phyloP scores from a whole-genome alignment of 306 rosid genomes.

The Rosa lucieae region DNA sequence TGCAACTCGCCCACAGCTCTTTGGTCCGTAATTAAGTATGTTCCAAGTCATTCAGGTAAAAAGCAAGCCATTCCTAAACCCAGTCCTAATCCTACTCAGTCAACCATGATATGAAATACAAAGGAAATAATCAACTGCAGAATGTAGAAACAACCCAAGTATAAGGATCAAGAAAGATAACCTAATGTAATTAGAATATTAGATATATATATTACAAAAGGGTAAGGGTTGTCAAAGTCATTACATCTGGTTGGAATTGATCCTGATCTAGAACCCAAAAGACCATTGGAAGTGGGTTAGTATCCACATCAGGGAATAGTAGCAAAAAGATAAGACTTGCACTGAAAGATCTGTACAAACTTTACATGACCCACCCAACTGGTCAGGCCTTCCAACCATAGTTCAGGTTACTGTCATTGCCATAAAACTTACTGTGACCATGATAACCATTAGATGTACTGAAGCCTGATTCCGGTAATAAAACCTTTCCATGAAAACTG shows the following conservation, averaged over 20 bases:
- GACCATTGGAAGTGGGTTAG: not conserved
- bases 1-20: not conserved
- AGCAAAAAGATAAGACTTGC: not conserved
- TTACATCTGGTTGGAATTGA: not conserved
- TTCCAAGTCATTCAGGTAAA: no score
- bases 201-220: not conserved
- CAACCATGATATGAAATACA: not conserved
- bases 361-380: not conserved
- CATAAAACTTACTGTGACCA: not conserved
- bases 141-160: not conserved
- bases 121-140: not conserved
- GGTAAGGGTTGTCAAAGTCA: not conserved
- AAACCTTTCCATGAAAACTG: not conserved
- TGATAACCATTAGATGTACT: constrained; percentile 1
- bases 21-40: no score
- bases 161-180: not conserved
- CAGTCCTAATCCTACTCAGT: not conserved
- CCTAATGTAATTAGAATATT: no score
- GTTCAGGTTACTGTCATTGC: not conserved
- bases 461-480: not conserved
- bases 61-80: not conserved
- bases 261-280: not conserved
- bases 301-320: not conserved
- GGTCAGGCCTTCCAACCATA: constrained; percentile 13
- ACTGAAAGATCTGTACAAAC: constrained; percentile 10